phyloP scores from a whole-genome alignment of 2,329 filamentous ascomycete species.

The Penicillium sp. region DNA sequence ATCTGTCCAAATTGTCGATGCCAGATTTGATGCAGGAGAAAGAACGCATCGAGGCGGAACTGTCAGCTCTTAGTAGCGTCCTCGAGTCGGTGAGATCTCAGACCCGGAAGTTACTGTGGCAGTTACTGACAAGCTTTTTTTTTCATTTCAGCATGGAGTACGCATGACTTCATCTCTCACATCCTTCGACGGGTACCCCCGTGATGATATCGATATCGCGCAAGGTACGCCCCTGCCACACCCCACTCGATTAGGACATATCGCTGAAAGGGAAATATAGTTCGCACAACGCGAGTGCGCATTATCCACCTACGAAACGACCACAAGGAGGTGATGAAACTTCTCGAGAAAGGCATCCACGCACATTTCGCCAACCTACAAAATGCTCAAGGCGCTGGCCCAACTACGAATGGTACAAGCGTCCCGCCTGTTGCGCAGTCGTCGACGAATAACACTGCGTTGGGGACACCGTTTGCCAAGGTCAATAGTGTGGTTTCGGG shows the following conservation, averaged over 20 bases:
- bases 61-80: constrained; percentile 78
- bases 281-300: constrained; percentile 85
- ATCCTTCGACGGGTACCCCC: constrained; percentile 86
- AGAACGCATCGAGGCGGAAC: constrained; percentile 77
- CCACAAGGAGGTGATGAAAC: constrained; percentile 81
- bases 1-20: constrained; percentile 66
- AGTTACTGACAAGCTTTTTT: constrained; percentile 14
- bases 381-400: constrained; percentile 47
- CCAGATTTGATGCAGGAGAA: constrained; percentile 80
- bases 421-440: constrained; percentile 20
- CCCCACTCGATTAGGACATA: constrained; percentile 1
- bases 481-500: constrained; percentile 76
- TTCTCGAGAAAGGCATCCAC: constrained; percentile 82
- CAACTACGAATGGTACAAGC: constrained; percentile 24
- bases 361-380: constrained; percentile 77
- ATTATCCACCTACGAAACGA: constrained; percentile 91
- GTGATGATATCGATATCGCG: constrained; percentile 89
- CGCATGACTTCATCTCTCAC: constrained; percentile 86
- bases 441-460: constrained; percentile 28
- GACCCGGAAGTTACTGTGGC: background rate
- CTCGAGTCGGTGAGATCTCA: constrained; percentile 71
- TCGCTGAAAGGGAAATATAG: constrained; percentile 45
- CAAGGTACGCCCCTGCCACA: constrained; percentile 62
- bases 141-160: constrained; percentile 71
- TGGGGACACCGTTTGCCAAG: constrained; percentile 74